phyloP scores from a whole-genome alignment of 2,329 filamentous ascomycete genomes.

The Helminthosporium solani region DNA sequence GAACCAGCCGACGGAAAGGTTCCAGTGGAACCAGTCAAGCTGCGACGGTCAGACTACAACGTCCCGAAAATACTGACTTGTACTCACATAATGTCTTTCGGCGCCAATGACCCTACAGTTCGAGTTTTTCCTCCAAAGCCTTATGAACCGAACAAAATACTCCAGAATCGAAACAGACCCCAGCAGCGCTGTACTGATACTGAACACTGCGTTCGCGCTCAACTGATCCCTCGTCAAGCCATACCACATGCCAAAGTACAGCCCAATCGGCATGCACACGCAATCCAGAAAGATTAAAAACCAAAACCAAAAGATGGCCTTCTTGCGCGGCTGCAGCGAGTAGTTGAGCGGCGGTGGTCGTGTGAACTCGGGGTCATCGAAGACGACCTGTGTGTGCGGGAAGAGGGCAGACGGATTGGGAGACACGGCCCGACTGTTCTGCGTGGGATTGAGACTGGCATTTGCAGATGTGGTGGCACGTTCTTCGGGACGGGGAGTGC shows the following conservation, averaged over 20 bases:
- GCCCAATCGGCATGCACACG: slow-evolving; percentile 57
- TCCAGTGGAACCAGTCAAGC: slow-evolving; percentile 61
- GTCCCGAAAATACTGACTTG: not conserved
- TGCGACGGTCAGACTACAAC: slow-evolving; percentile 30
- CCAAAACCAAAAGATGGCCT: slow-evolving; percentile 61
- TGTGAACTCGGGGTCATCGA: slow-evolving; percentile 43
- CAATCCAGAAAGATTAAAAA: slow-evolving; percentile 60
- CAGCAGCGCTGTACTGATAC: slow-evolving; percentile 55
- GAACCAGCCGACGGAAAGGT: slow-evolving; percentile 56
- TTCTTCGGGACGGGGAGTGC: slow-evolving; percentile 13
- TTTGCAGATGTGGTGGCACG: slow-evolving; percentile 8
- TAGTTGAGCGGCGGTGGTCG: slow-evolving; percentile 57
- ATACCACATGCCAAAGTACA: slow-evolving; percentile 65
- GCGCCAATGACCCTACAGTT: slow-evolving; percentile 55
- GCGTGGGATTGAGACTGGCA: slow-evolving; percentile 20
- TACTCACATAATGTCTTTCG: slow-evolving; percentile 42
- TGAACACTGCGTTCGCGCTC: slow-evolving; percentile 54
- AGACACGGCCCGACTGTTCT: slow-evolving; percentile 23
- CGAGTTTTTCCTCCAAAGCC: slow-evolving; percentile 54
- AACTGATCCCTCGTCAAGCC: slow-evolving; percentile 49
- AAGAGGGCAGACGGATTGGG: slow-evolving; percentile 35
- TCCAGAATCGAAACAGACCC: slow-evolving; percentile 57
- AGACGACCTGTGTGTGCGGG: slow-evolving; percentile 45
- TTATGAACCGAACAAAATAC: slow-evolving; percentile 52
- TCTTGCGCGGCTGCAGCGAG: slow-evolving; percentile 55